Conservation (phyloP, 176 grass and related monocot species). For the Paspalum notatum region DNA sequence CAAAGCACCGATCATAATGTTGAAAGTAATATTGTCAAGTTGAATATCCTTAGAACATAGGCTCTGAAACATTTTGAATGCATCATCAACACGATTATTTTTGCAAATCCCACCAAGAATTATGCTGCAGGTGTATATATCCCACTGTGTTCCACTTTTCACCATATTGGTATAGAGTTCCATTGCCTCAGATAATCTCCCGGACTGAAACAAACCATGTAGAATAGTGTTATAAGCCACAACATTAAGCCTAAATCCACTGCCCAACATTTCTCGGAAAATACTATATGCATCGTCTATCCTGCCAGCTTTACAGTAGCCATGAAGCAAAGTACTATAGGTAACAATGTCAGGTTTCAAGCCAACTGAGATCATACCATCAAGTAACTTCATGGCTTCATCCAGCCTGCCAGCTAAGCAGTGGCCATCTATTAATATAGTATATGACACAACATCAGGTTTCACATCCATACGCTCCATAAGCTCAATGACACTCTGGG, state of each 20-base stretch:
- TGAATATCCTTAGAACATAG: neutral
- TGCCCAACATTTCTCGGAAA: neutral
- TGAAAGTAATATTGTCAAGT: neutral
- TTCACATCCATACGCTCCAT: neutral
- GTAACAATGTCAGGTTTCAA: conserved; percentile 5
- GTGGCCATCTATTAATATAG: neutral
- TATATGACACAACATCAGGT: neutral
- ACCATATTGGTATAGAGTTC: neutral
- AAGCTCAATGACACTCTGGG: neutral
- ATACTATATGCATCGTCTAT: neutral
- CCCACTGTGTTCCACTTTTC: neutral
- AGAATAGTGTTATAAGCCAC: neutral
- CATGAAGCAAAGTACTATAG: conserved; percentile 13
- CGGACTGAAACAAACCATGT: neutral
- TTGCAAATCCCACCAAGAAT: neutral
- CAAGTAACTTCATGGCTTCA: neutral
- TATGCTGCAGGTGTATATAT: neutral
- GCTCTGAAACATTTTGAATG: neutral
- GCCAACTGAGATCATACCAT: neutral
- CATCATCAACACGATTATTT: neutral
- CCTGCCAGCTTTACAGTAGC: neutral
- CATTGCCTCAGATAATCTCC: neutral
- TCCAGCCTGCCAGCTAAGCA: neutral
- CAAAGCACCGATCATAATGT: neutral
- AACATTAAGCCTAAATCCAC: neutral